Evolutionary conservation across 208 protist species (phyloP), one percentile per base, ranked within the genome.

Genomic region (Acanthamoeba sp.): DNA sequence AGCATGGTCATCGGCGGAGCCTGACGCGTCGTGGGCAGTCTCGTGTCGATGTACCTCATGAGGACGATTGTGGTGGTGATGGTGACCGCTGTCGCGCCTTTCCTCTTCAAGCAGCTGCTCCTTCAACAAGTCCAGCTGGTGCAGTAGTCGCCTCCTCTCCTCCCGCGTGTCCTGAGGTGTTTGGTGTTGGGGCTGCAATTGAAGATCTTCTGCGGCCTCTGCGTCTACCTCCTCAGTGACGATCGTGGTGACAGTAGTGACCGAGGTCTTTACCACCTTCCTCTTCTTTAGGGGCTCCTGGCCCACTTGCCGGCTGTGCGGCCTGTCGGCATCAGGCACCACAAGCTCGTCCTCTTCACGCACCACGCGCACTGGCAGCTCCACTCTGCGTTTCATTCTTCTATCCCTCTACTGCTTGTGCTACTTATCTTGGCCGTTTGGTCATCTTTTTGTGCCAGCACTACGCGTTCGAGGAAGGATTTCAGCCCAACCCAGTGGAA

Each of bases 21-120:
- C 2, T 73, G 7, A 22, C 1, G 1, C 64, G 27, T 6, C 32
- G 32, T 32, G n/a, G 6, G 64, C 1, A 69, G n/a, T 27, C 62
- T 69, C n/a, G 14, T 32, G n/a, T 40, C 0, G 64, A 32, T 73
- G n/a, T n/a, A n/a, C n/a, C n/a, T n/a, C n/a, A 1, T 42, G 64
- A 73, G 34, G n/a, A 7, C 0, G 64, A 3, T 73, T 24, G 24
- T 14, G 34, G 20, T 73, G 64, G 38, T 59, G 76, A 16, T 69
- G 48, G 0, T 85, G 76, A 27, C 16, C 9, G 36, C 1, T 3
- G 0, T 85, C 27, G 0, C 42, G 76, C 12, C 76, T 10, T 38
- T 85, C 76, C 42, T 85, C 76, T 10, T 85, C 76, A 14, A 85
- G 38, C 10, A 85, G 48, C 42, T 59, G 76, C 76, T 85, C 76